Percentiles rank a stretch among this genome's conserved stretches.
phyloP scores from a whole-genome alignment of 2,329 filamentous ascomycete species.

The Rhinocladiella mackenziei region DNA sequence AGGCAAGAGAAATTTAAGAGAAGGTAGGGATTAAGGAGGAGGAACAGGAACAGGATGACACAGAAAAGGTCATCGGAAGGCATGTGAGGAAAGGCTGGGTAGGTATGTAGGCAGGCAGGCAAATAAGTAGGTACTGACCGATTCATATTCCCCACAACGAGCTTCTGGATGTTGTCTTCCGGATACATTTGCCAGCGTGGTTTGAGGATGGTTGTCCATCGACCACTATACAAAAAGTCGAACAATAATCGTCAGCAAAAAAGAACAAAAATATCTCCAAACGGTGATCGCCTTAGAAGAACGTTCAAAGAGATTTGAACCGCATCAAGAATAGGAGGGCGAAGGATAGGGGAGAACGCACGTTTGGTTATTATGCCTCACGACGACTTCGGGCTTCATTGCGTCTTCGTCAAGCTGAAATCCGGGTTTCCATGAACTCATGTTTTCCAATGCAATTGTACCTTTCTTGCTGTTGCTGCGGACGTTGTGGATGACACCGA shows the following conservation, averaged over 20 bases:
- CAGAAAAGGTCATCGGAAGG: not conserved
- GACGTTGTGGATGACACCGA: too few relatives aligned
- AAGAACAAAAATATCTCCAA: not conserved
- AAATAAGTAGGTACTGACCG: too few relatives aligned
- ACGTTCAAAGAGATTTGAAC: too few relatives aligned
- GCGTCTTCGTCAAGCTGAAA: slow-evolving; percentile 56
- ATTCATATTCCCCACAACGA: slow-evolving; percentile 96
- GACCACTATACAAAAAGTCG: slow-evolving; percentile 13
- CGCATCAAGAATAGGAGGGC: not conserved
- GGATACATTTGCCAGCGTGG: slow-evolving; percentile 87
- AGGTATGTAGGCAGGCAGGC: not conserved
- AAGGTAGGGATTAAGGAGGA: not conserved
- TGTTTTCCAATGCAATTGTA: slow-evolving; percentile 44
- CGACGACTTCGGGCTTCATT: slow-evolving; percentile 65
- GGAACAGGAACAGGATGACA: not conserved
- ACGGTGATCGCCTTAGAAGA: not conserved
- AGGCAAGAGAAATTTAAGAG: not conserved
- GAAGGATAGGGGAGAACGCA: slow-evolving; percentile 52
- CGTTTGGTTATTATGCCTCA: slow-evolving; percentile 92
- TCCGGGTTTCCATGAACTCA: slow-evolving; percentile 56
- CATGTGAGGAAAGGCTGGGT: not conserved
- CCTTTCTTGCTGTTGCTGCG: slow-evolving; percentile 22
- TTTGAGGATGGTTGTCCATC: slow-evolving; percentile 53
- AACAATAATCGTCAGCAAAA: not conserved
- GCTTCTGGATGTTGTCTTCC: slow-evolving; percentile 73